Conservation (phyloP, 192 early-diverging fungal genomes). For the Allomyces arbusculus region DNA sequence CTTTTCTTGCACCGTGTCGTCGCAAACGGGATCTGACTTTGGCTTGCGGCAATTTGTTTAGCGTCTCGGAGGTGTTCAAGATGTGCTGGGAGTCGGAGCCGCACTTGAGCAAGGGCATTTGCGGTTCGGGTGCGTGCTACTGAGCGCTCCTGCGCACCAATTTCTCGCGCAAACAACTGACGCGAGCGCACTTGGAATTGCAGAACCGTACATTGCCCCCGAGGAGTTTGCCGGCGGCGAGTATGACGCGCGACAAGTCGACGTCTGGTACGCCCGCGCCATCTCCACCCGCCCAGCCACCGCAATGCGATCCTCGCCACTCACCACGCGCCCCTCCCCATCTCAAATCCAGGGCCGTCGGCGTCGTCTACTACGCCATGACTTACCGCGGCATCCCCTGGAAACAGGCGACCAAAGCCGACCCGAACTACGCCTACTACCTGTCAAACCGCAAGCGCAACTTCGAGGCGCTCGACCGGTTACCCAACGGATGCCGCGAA, state of each 20-base stretch:
- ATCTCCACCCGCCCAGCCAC: no score
- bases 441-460: slow-evolving; percentile 16
- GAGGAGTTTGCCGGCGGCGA: slow-evolving; percentile 41
- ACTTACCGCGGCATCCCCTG: slow-evolving; percentile 45
- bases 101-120: slow-evolving; percentile 48
- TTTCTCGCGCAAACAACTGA: no score
- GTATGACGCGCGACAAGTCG: slow-evolving; percentile 53
- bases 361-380: slow-evolving; percentile 78
- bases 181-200: neutral
- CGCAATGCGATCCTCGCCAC: no score
- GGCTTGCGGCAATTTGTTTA: no score
- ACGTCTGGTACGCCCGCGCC: slow-evolving; percentile 20
- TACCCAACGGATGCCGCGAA: slow-evolving; percentile 40
- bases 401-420: slow-evolving; percentile 32
- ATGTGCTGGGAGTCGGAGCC: slow-evolving; percentile 43
- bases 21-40: no score
- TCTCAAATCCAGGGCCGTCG: slow-evolving; percentile 41
- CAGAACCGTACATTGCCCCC: slow-evolving; percentile 65
- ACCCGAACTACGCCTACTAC: slow-evolving; percentile 26
- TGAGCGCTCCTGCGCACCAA: no score
- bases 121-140: slow-evolving; percentile 36
- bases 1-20: no score
- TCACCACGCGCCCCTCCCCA: no score
- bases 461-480: slow-evolving; percentile 34
- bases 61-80: slow-evolving; percentile 56